Evolutionary conservation across 2,329 filamentous ascomycete genomes (phyloP), one percentile per base, ranked within the genome.

Genomic region (Hymenoscyphus linearis): DNA sequence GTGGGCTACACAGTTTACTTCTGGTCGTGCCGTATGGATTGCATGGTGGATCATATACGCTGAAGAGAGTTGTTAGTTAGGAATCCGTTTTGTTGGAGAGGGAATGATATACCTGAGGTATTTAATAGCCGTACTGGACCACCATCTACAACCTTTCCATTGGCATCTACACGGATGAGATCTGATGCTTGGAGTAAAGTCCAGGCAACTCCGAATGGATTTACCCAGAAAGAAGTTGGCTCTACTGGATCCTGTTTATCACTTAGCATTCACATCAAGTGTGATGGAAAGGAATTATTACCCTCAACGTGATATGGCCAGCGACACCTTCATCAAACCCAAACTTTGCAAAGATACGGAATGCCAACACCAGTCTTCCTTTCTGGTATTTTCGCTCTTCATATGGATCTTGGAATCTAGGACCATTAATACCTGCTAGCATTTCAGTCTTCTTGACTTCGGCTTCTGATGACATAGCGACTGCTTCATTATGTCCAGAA

Each of bases 111-210:
- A 71, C 68, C 69, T 9, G 71, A 71, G 50, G 66, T 66, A 27
- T 73, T 73, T 1, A 73, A 55, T 5, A 71, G 59, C 22, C 70
- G 64, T 18, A 63, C 61, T 16, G 74, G 70, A 0, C 86, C 86
- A 2, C 86, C 86, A 10, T 84, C 86, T 34, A 90, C 80, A 26
- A 89, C 80, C 26, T 83, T 75, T 2, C 87, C 87, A 0, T 79
- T 71, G 57, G 84, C 77, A 66, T 87, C 79, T 1, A 90, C 86
- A 14, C 81, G 82, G 59, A 90, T 88, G n/a, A 90, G 78, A 65
- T 90, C 85, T 0, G 83, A 86, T 0, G 80, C 79, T 60, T 83
- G 86, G 52, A 89, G 82, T 2, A 71, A 61, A 13, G 70, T 70
- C 71, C 71, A 73, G 2, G 71, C 69, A 25, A 73, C 70, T 18